phyloP scores from a whole-genome alignment of 305 asterid genomes.

The Fraxinus sp. region DNA sequence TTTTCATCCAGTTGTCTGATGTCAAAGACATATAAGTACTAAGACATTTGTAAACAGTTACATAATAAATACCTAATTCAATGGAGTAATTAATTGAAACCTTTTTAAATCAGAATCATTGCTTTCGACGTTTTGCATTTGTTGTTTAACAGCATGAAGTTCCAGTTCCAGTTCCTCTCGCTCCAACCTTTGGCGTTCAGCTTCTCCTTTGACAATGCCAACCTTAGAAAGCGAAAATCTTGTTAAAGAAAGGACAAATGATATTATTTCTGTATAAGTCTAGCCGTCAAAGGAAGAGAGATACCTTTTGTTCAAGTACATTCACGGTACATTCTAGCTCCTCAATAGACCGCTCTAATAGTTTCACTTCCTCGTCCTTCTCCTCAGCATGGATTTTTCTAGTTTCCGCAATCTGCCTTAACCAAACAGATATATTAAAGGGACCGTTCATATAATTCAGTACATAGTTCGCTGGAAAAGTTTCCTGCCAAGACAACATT shows the following conservation, averaged over 20 bases:
- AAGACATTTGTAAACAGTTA: slow-evolving; percentile 17
- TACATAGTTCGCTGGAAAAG: slow-evolving; percentile 11
- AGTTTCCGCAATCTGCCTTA: slow-evolving; percentile 56
- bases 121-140: slow-evolving; percentile 58
- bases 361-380: slow-evolving; percentile 86
- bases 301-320: slow-evolving; percentile 92
- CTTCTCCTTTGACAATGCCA: slow-evolving; percentile 83
- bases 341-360: slow-evolving; percentile 83
- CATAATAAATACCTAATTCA: slow-evolving; percentile 1
- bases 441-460: background rate
- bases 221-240: slow-evolving; percentile 48
- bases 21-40: slow-evolving; percentile 18
- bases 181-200: slow-evolving; percentile 82
- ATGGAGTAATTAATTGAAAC: slow-evolving; percentile 32
- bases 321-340: slow-evolving; percentile 85
- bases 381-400: slow-evolving; percentile 59
- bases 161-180: slow-evolving; percentile 97
- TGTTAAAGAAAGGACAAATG: slow-evolving; percentile 25
- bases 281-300: slow-evolving; percentile 5
- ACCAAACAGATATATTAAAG: slow-evolving; percentile 25
- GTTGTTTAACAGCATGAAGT: slow-evolving; percentile 72
- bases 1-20: slow-evolving; percentile 66
- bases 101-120: slow-evolving; percentile 70
- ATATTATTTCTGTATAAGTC: background rate
- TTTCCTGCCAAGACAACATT: slow-evolving; percentile 22